phyloP scores from a whole-genome alignment of 2,329 filamentous ascomycete species.

The Zymoseptoria tritici region DNA sequence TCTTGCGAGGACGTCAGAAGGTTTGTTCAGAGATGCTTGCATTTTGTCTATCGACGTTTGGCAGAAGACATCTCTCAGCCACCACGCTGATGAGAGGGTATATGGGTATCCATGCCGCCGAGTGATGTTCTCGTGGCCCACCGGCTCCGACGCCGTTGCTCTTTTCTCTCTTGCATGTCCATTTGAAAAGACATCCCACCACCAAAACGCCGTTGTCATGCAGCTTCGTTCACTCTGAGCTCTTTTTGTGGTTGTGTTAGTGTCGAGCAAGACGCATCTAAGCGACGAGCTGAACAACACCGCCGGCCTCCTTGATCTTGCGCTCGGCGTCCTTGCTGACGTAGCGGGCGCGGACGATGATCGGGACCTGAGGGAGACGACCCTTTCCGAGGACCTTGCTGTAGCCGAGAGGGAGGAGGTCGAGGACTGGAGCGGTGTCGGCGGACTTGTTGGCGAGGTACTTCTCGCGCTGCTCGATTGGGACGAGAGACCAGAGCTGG shows the following conservation, averaged over 20 bases:
- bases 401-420: conserved; percentile 95
- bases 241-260: conserved; percentile 6
- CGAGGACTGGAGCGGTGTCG: conserved; percentile 93
- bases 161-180: conserved; percentile 5
- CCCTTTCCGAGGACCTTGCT: conserved; percentile 99
- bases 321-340: conserved; percentile 93
- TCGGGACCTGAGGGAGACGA: conserved; percentile 81
- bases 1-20: conserved; percentile 30
- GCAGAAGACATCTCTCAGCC: conserved; percentile 43
- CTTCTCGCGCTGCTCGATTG: conserved; percentile 83
- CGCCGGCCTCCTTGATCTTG: conserved; percentile 98
- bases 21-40: conserved; percentile 47
- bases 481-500: conserved; percentile 92
- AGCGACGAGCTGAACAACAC: conserved; percentile 91
- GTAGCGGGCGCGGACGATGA: conserved; percentile 92
- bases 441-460: conserved; percentile 82
- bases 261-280: conserved; percentile 43
- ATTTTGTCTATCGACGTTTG: conserved; percentile 34
- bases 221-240: conserved; percentile 1
- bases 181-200: conserved; percentile 1
- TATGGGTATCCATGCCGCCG: conserved; percentile 19
- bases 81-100: conserved; percentile 40
- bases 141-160: conserved; percentile 8
- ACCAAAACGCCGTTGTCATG: conserved; percentile 9
- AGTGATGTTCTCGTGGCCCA: background rate